A percentile compares a stretch with the other conserved stretches of the same genome.
These are phyloP conservation scores for Pseudonitzschia multistriata DNA, from an alignment of 108 stramenopile genomes.

Conservation along the genomic window DNA sequence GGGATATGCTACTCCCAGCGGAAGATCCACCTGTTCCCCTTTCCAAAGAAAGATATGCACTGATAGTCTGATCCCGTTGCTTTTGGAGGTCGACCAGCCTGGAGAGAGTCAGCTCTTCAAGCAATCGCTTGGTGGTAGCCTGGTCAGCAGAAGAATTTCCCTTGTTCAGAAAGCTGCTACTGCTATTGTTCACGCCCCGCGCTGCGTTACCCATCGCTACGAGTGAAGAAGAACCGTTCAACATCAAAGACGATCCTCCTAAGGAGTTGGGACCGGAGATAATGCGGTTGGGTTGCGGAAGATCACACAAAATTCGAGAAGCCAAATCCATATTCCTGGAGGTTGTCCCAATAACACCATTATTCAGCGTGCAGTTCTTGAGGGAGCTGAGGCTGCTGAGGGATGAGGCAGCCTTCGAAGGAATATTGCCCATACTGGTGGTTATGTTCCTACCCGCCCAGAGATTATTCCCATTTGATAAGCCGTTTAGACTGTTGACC, in stretches of 20 bases:
- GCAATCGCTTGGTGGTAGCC: neutral
- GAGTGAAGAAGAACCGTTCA: neutral
- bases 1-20: neutral
- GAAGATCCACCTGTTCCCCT: neutral
- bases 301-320: neutral
- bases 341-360: neutral
- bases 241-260: neutral
- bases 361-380: neutral
- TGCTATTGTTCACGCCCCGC: neutral
- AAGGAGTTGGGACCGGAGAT: neutral
- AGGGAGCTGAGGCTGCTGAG: neutral
- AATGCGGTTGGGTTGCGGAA: neutral
- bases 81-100: conserved; percentile 4
- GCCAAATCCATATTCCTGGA: neutral
- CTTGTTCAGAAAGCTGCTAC: neutral
- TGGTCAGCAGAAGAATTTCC: neutral
- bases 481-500: neutral
- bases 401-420: neutral
- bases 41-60: conserved; percentile 2
- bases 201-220: neutral
- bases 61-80: conserved; percentile 3
- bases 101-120: conserved; percentile 8
- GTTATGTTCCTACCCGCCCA: neutral
- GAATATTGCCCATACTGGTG: neutral
- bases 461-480: neutral